These are phyloP conservation scores for Eimeria tenella DNA, from an alignment of 169 alveolate genomes.

Conservation along the genomic window DNA sequence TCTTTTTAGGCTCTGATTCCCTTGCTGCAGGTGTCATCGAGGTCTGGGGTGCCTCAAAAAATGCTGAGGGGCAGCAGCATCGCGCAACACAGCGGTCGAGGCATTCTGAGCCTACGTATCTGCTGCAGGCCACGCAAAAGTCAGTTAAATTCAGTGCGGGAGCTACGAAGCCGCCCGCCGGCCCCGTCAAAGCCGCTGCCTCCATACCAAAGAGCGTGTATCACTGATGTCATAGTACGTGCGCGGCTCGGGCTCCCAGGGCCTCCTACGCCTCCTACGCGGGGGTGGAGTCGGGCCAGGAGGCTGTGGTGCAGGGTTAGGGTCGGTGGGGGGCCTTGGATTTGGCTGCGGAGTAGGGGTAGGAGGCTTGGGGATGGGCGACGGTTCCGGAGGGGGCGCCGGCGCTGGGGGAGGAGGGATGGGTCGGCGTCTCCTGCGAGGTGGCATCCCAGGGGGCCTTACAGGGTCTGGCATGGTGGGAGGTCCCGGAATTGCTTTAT, in stretches of 20 bases:
- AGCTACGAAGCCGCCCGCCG: too few relatives aligned
- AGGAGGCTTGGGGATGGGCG: neutral
- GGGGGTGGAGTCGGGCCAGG: neutral
- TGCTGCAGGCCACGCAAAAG: too few relatives aligned
- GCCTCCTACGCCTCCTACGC: neutral
- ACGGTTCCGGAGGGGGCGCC: neutral
- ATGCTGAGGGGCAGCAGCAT: too few relatives aligned
- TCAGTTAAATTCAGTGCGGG: too few relatives aligned
- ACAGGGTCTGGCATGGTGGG: neutral
- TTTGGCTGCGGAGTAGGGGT: neutral
- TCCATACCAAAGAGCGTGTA: too few relatives aligned
- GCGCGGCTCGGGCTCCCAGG: neutral
- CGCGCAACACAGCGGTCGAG: too few relatives aligned
- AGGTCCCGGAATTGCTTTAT: neutral
- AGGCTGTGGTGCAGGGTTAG: neutral
- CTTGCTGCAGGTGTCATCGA: too few relatives aligned
- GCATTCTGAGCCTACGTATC: too few relatives aligned
- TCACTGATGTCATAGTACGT: too few relatives aligned
- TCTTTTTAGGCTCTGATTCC: too few relatives aligned
- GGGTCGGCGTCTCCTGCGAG: constrained; percentile 18
- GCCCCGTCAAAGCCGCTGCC: too few relatives aligned
- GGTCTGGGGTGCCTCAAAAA: too few relatives aligned
- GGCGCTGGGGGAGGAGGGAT: constrained; percentile 3
- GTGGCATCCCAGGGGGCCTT: neutral
- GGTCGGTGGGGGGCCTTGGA: neutral